phyloP scores from a whole-genome alignment of 768 basidiomycete species.

The Tremella mesenterica region DNA sequence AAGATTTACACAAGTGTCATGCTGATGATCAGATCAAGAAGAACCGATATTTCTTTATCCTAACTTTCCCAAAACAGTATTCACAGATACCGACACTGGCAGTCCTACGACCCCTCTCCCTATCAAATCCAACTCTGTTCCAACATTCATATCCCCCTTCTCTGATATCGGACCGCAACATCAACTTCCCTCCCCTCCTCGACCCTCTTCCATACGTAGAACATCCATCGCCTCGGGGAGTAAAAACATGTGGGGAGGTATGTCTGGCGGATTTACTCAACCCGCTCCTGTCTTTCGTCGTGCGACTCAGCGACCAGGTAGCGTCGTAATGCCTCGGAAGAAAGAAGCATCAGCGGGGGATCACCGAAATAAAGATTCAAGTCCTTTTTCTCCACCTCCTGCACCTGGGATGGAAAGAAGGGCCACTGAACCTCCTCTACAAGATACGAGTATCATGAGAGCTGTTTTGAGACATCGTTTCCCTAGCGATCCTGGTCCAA shows the following conservation, averaged over 20 bases:
- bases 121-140: constrained; percentile 11
- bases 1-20: neutral
- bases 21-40: constrained; percentile 17
- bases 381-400: too few species aligned
- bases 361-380: constrained; percentile 12
- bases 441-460: neutral
- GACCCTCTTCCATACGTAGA: neutral
- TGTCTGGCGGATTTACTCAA: constrained; percentile 23
- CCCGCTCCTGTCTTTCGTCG: constrained; percentile 25
- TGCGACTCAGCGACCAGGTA: neutral
- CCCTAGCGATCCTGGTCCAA: neutral
- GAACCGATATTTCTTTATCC: constrained; percentile 29
- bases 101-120: constrained; percentile 7
- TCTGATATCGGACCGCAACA: too few species aligned
- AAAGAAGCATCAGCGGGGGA: constrained; percentile 19
- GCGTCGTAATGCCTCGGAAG: constrained; percentile 29
- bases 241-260: constrained; percentile 20
- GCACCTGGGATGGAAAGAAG: constrained; percentile 8
- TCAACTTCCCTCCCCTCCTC: neutral
- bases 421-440: neutral
- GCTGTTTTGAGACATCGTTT: neutral
- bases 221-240: neutral
- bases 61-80: constrained; percentile 10
- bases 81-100: too few species aligned
- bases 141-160: neutral